phyloP scores from a whole-genome alignment of 2,329 filamentous ascomycete species.

The Pseudocercospora musae region DNA sequence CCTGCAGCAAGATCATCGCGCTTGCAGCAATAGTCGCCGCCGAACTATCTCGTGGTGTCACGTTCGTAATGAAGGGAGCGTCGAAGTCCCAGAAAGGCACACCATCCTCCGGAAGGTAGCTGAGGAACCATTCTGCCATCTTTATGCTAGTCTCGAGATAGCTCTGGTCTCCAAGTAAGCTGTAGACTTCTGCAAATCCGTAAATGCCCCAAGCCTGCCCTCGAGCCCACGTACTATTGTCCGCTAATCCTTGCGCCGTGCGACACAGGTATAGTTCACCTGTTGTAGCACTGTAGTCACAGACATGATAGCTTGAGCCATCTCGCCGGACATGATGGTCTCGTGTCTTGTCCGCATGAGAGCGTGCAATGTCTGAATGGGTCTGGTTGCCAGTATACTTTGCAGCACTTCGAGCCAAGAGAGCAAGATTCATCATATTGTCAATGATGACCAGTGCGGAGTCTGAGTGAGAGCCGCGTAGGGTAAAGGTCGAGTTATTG shows the following conservation, averaged over 20 bases:
- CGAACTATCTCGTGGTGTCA: slow-evolving; percentile 19
- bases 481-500: slow-evolving; percentile 7
- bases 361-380: slow-evolving; percentile 12
- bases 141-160: slow-evolving; percentile 12
- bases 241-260: slow-evolving; percentile 19
- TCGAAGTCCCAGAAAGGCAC: slow-evolving; percentile 21
- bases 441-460: slow-evolving; percentile 22
- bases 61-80: slow-evolving; percentile 9
- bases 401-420: slow-evolving; percentile 13
- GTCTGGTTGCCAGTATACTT: slow-evolving; percentile 15
- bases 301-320: slow-evolving; percentile 20
- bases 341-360: slow-evolving; percentile 17
- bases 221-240: slow-evolving; percentile 21
- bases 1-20: slow-evolving; percentile 16
- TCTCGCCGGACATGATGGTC: slow-evolving; percentile 15
- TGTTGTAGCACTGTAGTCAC: slow-evolving; percentile 16
- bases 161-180: slow-evolving; percentile 2
- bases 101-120: slow-evolving; percentile 18
- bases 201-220: slow-evolving; percentile 21
- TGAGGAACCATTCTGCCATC: slow-evolving; percentile 17
- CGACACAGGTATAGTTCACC: slow-evolving; percentile 20
- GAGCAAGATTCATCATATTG: slow-evolving; percentile 23
- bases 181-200: slow-evolving; percentile 21
- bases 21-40: slow-evolving; percentile 19
- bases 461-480: slow-evolving; percentile 14